phyloP scores from a whole-genome alignment of 2,329 filamentous ascomycete species.

The Aspergillus floridensis region DNA sequence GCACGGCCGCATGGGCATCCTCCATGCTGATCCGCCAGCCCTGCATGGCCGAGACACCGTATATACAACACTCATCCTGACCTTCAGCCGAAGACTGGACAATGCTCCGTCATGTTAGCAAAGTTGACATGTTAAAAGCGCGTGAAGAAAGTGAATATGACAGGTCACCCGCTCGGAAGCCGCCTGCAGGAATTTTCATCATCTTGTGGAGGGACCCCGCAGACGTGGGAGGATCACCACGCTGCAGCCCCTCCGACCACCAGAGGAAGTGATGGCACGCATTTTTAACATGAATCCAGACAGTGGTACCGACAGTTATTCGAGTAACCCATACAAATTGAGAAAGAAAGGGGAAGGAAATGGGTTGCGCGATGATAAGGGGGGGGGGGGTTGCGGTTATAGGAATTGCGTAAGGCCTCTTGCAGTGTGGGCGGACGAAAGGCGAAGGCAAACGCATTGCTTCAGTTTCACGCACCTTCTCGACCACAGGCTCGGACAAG shows the following conservation, averaged over 20 bases:
- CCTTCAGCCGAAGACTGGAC: slow-evolving; percentile 78
- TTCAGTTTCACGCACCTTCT: slow-evolving; percentile 71
- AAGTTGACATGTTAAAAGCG: not conserved
- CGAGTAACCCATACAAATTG: not conserved
- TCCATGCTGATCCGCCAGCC: slow-evolving; percentile 99
- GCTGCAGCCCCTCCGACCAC: slow-evolving; percentile 3
- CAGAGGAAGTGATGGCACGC: not conserved
- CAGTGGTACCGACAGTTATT: not conserved
- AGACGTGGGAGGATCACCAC: slow-evolving; percentile 10
- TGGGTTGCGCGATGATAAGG: slow-evolving; percentile 4
- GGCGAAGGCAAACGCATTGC: slow-evolving; percentile 20
- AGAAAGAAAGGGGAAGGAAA: slow-evolving; percentile 3
- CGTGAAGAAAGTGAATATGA: slow-evolving; percentile 6
- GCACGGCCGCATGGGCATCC: slow-evolving; percentile 84
- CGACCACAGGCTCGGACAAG: slow-evolving; percentile 96
- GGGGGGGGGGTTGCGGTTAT: slow-evolving; percentile 7
- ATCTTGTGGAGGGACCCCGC: slow-evolving; percentile 16
- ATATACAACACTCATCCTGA: slow-evolving; percentile 89
- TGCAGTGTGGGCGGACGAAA: slow-evolving; percentile 27
- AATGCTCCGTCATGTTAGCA: slow-evolving; percentile 12
- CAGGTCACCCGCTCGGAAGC: slow-evolving; percentile 6
- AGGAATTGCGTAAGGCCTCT: slow-evolving; percentile 21
- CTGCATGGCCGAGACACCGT: slow-evolving; percentile 97
- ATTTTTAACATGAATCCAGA: not conserved
- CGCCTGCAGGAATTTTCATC: slow-evolving; percentile 17